Base-by-base conservation (phyloP, 257 asterid genomes). In the Nicotiana attenuata region DNA sequence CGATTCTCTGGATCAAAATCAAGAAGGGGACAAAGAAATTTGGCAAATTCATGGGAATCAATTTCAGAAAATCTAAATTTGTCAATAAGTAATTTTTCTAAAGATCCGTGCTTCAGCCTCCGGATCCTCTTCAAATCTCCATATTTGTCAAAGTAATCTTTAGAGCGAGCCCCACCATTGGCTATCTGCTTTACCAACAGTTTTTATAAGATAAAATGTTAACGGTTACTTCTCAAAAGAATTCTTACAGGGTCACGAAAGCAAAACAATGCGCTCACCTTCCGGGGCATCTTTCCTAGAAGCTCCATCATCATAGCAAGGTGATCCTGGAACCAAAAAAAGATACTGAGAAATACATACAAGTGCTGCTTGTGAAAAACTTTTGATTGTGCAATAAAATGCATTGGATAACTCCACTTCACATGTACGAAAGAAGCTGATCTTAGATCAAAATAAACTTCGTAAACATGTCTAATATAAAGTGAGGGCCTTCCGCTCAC, bases 301-400 rank as follows among this genome's bases (percentile, higher is more conserved):
- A 96, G 90, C 88, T 96, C 99, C 98, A 96, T 96, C 98, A 96
- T 96, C 88, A 93, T 83, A 77, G 99, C 99, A 76, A 96, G 98
- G 88, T 96, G 99, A 89, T 96, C 99, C 99, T 94, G 88, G 41
- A 75, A 75, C 24, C 45, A 16, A 75, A 47, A 26, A 24, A 50
- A 24, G 10, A 75, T 15, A 75, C 1, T 75, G 50, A 26, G 63
- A 24, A 45, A 73, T 22, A 55, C 38, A 75, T 47, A 1, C 80
- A 75, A 26, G 15, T 16, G 15, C 80, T 47, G 22, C 26, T 75
- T 8, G 26, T 50, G 20, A 75, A 16, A 71, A 15, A 3, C 41
- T 75, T 75, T 7, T 47, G 41, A 22, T 47, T 35, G 13, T 71
- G 33, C 79, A 47, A 47, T 75, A 75, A 50, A 33, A 75, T 47